These are phyloP conservation scores for Lonicera japonica DNA, from an alignment of 129 eudicot species.

Conservation along the genomic window DNA sequence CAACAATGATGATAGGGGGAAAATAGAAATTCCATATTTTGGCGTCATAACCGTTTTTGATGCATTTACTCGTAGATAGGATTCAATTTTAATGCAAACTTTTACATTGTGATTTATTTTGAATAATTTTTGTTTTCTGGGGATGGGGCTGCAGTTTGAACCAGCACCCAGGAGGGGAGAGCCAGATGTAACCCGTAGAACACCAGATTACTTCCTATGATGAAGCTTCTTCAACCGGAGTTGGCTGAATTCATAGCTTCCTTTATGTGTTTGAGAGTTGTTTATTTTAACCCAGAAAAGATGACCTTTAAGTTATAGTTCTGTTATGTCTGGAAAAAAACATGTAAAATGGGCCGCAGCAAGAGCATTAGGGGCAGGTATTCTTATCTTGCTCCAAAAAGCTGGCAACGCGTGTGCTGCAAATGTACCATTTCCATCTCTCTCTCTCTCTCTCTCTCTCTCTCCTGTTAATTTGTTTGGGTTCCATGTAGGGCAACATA, in stretches of 20 bases:
- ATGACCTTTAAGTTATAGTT: background rate
- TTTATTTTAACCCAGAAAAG: constrained; percentile 1
- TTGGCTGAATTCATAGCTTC: constrained; percentile 14
- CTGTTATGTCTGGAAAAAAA: background rate
- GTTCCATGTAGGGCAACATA: constrained; percentile 22
- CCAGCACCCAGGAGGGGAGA: constrained; percentile 91
- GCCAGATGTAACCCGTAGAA: constrained; percentile 82
- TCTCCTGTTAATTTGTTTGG: constrained; percentile 1
- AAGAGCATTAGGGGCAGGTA: too few species aligned
- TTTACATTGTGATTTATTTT: background rate
- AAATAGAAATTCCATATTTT: too few species aligned
- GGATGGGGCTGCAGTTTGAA: constrained; percentile 54
- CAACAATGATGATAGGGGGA: background rate
- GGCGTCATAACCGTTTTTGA: too few species aligned
- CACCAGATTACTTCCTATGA: constrained; percentile 75
- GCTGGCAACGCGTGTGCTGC: background rate
- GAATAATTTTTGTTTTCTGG: background rate
- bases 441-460: constrained; percentile 6
- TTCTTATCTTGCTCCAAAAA: too few species aligned
- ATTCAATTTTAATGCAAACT: too few species aligned
- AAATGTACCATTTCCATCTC: constrained; percentile 6
- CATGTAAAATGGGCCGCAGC: constrained; percentile 19
- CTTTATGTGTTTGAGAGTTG: constrained; percentile 8
- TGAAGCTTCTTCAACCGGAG: constrained; percentile 13
- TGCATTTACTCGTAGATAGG: too few species aligned